Conservation (phyloP, 129 eudicot genomes). For the Flaveria brownii region DNA sequence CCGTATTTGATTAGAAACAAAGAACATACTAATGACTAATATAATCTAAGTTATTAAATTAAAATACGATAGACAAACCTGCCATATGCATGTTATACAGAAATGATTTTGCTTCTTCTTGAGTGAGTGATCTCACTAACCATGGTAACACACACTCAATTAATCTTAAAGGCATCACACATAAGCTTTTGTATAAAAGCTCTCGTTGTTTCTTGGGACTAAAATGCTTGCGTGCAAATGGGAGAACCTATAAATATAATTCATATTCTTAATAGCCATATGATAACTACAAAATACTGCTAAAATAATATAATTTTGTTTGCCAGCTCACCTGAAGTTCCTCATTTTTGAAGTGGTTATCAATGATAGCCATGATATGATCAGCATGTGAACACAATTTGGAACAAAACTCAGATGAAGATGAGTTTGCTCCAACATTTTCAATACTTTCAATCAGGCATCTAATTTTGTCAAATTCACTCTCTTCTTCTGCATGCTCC, state of each 20-base stretch:
- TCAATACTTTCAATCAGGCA: constrained; percentile 85
- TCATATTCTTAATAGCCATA: not conserved
- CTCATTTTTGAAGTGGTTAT: constrained; percentile 80
- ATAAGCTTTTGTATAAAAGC: constrained; percentile 87
- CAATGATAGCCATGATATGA: constrained; percentile 80
- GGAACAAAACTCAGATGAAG: constrained; percentile 76
- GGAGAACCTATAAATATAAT: constrained; percentile 64
- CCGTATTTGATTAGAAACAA: constrained; percentile 19
- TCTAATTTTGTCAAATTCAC: constrained; percentile 78
- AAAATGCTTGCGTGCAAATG: constrained; percentile 85
- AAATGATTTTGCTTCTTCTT: constrained; percentile 79
- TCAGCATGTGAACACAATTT: constrained; percentile 82
- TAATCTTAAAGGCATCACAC: constrained; percentile 94
- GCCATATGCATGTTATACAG: constrained; percentile 89
- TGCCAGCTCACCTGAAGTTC: constrained; percentile 61
- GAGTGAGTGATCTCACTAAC: constrained; percentile 81
- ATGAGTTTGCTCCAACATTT: constrained; percentile 78
- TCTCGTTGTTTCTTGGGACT: constrained; percentile 73
- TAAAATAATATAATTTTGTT: constrained; percentile 11
- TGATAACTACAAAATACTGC: not conserved
- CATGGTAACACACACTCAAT: constrained; percentile 96
- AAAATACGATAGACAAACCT: constrained; percentile 47
- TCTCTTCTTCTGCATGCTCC: constrained; percentile 99
- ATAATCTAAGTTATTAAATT: not conserved
- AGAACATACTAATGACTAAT: constrained; percentile 1